Conservation (phyloP, 371 early-diverging fungal genomes). For the Syncephalastrum contaminatum region DNA sequence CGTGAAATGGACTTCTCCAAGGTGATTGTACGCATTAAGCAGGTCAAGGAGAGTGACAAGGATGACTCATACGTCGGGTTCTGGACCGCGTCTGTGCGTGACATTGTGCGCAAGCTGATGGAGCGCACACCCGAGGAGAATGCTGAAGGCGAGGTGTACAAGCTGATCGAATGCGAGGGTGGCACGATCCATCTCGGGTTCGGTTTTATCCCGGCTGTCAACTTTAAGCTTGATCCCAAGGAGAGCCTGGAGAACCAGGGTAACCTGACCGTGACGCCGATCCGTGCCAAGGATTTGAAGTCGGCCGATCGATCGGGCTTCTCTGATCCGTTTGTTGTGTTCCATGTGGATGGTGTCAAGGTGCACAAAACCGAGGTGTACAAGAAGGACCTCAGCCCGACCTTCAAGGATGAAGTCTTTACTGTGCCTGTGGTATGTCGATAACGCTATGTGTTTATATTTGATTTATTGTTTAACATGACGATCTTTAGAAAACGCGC, state of each 20-base stretch:
- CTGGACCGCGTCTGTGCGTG: slow-evolving; percentile 23
- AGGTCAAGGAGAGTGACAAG: slow-evolving; percentile 33
- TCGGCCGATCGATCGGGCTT: slow-evolving; percentile 62
- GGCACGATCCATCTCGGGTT: slow-evolving; percentile 40
- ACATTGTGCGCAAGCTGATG: slow-evolving; percentile 35
- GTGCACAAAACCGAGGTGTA: slow-evolving; percentile 76
- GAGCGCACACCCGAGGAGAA: slow-evolving; percentile 19
- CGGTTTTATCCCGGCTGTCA: slow-evolving; percentile 37
- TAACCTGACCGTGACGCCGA: slow-evolving; percentile 38
- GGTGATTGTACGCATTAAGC: slow-evolving; percentile 32
- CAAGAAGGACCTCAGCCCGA: slow-evolving; percentile 82
- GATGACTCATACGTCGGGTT: slow-evolving; percentile 27
- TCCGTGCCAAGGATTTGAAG: slow-evolving; percentile 44
- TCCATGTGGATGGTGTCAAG: slow-evolving; percentile 72
- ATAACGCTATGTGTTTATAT: neutral
- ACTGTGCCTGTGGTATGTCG: slow-evolving; percentile 57
- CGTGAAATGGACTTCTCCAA: slow-evolving; percentile 52
- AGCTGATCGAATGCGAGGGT: slow-evolving; percentile 27
- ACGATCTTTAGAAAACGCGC: slow-evolving; percentile 26
- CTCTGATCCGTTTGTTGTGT: slow-evolving; percentile 84
- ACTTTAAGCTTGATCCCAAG: slow-evolving; percentile 41
- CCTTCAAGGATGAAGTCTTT: slow-evolving; percentile 75
- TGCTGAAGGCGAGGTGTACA: slow-evolving; percentile 18
- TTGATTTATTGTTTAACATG: neutral
- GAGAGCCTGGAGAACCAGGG: slow-evolving; percentile 56